Base-by-base conservation (phyloP, 208 protist genomes). In the Trypanosoma cruzi region DNA sequence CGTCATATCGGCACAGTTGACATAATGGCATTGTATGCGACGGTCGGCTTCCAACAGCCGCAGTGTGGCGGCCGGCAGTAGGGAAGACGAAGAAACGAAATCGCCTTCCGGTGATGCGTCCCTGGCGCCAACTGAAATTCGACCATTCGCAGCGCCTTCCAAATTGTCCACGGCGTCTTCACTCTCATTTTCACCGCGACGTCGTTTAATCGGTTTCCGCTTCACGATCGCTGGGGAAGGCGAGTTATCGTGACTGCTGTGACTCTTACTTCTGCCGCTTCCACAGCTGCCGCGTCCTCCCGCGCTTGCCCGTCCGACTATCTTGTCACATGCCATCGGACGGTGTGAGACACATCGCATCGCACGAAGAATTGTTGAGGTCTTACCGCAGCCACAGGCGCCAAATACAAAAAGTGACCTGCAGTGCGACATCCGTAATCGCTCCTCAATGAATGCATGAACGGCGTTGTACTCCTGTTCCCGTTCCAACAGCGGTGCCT, bases 301-400 rank as follows among this genome's bases (percentile, higher is more conserved):
- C 18, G 13, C 11, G 22, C 14, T 50, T 6, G 49, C 11, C 2
- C 36, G 28, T 4, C 26, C 26, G 13, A 22, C 67, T 36, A 69
- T 26, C 50, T 84, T 71, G 40, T 95, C 85, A 22, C 74, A 89
- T n/a, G 82, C 72, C 73, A 95, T 64, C 24, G 79, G 66, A 34
- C 79, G 76, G 6, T 61, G 63, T 10, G 77, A 81, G 53, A 90
- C 78, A 22, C 82, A 73, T 11, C 89, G 85, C 71, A 92, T 64
- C 14, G 82, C 86, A 24, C 89, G 86, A 52, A 91, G 79, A 44
- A 91, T 77, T 1, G 89, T 90, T 36, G 86, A 89, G 0, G 89
- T 95, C 72, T 95, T 95, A 22, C 89, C 89, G 55, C 86, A 92
- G 3, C 89, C 89, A 61, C 89, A 95, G 22, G 82, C 86, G n/a